Base-by-base conservation (phyloP, 148 eudicot species). In the Chenopodium album region DNA sequence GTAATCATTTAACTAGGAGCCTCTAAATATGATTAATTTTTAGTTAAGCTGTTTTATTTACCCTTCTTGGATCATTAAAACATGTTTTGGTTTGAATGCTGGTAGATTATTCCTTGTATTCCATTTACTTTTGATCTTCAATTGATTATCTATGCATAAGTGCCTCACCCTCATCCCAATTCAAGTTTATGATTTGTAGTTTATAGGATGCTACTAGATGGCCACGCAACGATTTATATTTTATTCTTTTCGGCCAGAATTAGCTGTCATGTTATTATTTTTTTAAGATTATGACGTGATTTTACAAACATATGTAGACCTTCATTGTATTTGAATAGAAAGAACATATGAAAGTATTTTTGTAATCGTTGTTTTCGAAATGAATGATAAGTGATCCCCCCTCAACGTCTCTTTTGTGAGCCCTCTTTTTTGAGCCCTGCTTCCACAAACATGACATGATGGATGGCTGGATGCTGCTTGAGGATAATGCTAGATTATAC, bases 401-500 rank as follows among this genome's bases (percentile, higher is more conserved):
- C 63, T 47, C 13, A 62, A 50, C 76, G 80, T 80, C 50, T 44
- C 34, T 37, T 67, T 29, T 71, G 65, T 56, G 71, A 44, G 76
- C 65, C 77, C 68, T 80, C 34, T 37, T 67, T 29, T 71, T 54
- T 56, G 71, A 44, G 76, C 65, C 77, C 68, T 80, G 86, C 80
- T 76, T 76, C 80, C 73, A 70, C 77, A 62, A 70, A 76, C 72
- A 84, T 71, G 28, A 28, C 77, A 80, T 84, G 59, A 73, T 80
- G 77, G 71, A 63, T 80, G 83, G 59, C 67, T 80, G 77, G 71
- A 63, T 80, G 83, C 59, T 76, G 7, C 56, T 71, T 37, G 41
- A 76, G 79, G 80, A 84, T 80, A 72, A 84, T 84, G 73, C 69
- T 84, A 84, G 14, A 80, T 71, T 80, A 68, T 75, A 41, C 44